phyloP scores from a whole-genome alignment of 2,329 filamentous ascomycete genomes.

The Diaporthe nobilis region DNA sequence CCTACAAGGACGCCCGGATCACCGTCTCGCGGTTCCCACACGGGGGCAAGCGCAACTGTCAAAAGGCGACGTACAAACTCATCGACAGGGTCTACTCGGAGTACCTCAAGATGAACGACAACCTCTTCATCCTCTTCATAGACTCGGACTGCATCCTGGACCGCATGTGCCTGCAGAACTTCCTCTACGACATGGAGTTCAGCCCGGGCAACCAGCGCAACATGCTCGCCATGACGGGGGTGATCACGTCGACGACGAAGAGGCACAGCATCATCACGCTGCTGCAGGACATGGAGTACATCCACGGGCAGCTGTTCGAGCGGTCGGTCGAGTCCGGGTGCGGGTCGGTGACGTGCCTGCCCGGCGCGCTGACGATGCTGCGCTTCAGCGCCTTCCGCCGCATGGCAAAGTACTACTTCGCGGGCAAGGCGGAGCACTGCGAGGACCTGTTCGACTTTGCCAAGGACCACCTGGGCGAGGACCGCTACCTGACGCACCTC shows the following conservation, averaged over 20 bases:
- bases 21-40: conserved; percentile 94
- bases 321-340: conserved; percentile 95
- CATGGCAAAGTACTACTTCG: conserved; percentile 99
- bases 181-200: conserved; percentile 98
- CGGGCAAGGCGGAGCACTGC: conserved; percentile 94
- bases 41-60: conserved; percentile 93
- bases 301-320: conserved; percentile 96
- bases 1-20: conserved; percentile 85
- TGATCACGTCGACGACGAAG: conserved; percentile 94
- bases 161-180: conserved; percentile 92
- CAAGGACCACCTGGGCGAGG: conserved; percentile 95
- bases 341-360: conserved; percentile 93
- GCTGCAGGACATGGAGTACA: conserved; percentile 97
- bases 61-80: conserved; percentile 92
- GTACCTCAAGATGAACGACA: conserved; percentile 89
- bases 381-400: conserved; percentile 95
- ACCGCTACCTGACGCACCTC: conserved; percentile 96
- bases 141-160: conserved; percentile 98
- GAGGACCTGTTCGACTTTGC: conserved; percentile 97
- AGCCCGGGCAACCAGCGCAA: conserved; percentile 92
- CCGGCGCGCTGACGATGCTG: conserved; percentile 94
- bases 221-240: conserved; percentile 97
- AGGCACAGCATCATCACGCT: conserved; percentile 92
- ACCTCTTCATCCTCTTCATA: conserved; percentile 96
- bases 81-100: conserved; percentile 93